Evolutionary conservation across 176 grass and related monocot species (phyloP), one percentile per base, ranked within the genome.

Genomic region (Cenchrus americanus): DNA sequence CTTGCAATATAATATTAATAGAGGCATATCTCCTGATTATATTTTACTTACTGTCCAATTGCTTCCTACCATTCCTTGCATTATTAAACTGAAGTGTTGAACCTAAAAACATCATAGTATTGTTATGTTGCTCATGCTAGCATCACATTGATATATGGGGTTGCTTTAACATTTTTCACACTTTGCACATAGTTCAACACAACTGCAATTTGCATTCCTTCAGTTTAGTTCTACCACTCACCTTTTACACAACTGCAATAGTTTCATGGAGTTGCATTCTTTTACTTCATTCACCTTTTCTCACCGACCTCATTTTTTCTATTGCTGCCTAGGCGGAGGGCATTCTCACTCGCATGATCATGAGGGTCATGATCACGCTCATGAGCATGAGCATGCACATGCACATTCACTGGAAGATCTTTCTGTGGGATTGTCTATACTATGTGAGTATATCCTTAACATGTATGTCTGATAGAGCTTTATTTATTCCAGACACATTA

Each of bases 331-430:
- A 99, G 96, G 91, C 60, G 96, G 96, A 85, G 89, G 78, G 24
- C 93, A 99, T 53, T 85, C 89, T 70, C 96, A 99, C 81, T 77
- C 78, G 6, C 93, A 92, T 72, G 86, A 83, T 67, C 89, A 98
- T 59, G 58, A 88, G 27, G 85, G 88, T 83, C 96, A 95, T 15
- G 49, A 30, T 83, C 89, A 89, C 80, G 85, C 73, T 58, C 94
- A 95, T 85, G 91, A 83, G 80, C 94, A 95, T 85, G 91, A 83
- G 80, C 87, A 94, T 81, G 69, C 89, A 64, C 93, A 95, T 89
- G 80, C 96, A 79, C 96, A 99, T 89, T 89, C 93, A 83, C 83
- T 99, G 62, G 81, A 96, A 90, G 96, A 99, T 84, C 96, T 99
- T 80, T 99, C 93, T 92, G 80, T 92, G 47, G 96, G 96, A 18